Evolutionary conservation across 2,329 filamentous ascomycete species (phyloP).

Genomic region (Xylaria multiplex): DNA sequence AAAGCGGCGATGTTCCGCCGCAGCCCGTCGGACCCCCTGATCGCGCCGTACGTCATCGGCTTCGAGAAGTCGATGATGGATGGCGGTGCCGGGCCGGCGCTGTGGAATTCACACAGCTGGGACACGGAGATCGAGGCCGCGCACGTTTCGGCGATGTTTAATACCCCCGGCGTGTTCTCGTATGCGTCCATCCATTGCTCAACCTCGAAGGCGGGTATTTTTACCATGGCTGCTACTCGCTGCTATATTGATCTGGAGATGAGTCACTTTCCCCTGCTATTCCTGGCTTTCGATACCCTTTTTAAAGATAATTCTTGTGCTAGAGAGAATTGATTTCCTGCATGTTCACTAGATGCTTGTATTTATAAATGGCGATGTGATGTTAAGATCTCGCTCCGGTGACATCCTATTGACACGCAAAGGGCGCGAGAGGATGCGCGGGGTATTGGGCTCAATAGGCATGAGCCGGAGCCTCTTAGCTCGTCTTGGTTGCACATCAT

Average conservation of each 20-base stretch:
- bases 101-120: constrained; percentile 69
- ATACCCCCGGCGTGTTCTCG: constrained; percentile 63
- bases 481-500: background rate
- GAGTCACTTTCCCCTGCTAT: background rate
- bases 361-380: constrained; percentile 2
- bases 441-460: no score
- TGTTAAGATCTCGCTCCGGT: background rate
- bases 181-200: constrained; percentile 76
- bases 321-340: background rate
- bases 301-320: background rate
- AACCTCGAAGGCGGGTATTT: constrained; percentile 72
- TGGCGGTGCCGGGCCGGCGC: constrained; percentile 51
- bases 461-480: background rate
- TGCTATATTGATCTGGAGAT: background rate
- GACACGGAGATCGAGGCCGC: constrained; percentile 78
- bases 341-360: background rate
- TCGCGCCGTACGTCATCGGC: constrained; percentile 77
- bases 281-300: background rate
- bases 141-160: constrained; percentile 84
- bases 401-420: constrained; percentile 13
- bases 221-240: constrained; percentile 57
- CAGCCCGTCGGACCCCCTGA: constrained; percentile 72
- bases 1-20: constrained; percentile 72
- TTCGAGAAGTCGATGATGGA: constrained; percentile 59
- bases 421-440: background rate